Base-by-base conservation (phyloP, 2,329 filamentous ascomycete genomes). In the Dactylellina sp. region DNA sequence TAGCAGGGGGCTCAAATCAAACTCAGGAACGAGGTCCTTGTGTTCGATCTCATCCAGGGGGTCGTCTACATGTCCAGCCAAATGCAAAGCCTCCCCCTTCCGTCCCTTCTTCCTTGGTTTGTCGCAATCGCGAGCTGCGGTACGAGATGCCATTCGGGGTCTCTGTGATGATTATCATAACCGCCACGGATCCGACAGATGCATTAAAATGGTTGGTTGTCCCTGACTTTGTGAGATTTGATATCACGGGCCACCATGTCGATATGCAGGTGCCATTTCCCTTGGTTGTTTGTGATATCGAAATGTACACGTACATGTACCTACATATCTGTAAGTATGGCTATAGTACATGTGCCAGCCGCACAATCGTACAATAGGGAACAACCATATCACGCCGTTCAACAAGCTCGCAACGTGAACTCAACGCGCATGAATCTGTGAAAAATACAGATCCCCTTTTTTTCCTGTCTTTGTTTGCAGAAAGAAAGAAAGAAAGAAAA, bases 391-490 rank as follows among this genome's bases (percentile, higher is more conserved):
- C 49, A 35, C 49, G 20, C 49, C 25, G 42, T 60, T 22, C 44
- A 40, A 37, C 52, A 55, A 37, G 50, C 39, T 44, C 40, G 14
- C n/a, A 49, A 55, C 32, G 50, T 55, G 50, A 55, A 56, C 16
- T 57, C 47, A 28, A 57, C 61, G 40, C 32, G 61, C 61, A 65
- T 65, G 39, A 61, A 32, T n/a, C n/a, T n/a, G n/a, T n/a, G n/a
- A n/a, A n/a, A n/a, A n/a, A n/a, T n/a, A n/a, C 28, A 32, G 28
- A 60, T 42, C 39, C 39, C 39, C 16, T 18, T 42, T 42, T 25
- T 9, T 22, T 12, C 20, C 20, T 28, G 5, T 32, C n/a, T n/a
- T n/a, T n/a, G n/a, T n/a, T n/a, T n/a, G n/a, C n/a, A n/a, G n/a
- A n/a, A n/a, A n/a, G n/a, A n/a, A n/a, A n/a, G n/a, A n/a, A n/a